Evolutionary conservation across 2,329 filamentous ascomycete genomes (phyloP), one percentile per base, ranked within the genome.

Genomic region (Phoma sp.): DNA sequence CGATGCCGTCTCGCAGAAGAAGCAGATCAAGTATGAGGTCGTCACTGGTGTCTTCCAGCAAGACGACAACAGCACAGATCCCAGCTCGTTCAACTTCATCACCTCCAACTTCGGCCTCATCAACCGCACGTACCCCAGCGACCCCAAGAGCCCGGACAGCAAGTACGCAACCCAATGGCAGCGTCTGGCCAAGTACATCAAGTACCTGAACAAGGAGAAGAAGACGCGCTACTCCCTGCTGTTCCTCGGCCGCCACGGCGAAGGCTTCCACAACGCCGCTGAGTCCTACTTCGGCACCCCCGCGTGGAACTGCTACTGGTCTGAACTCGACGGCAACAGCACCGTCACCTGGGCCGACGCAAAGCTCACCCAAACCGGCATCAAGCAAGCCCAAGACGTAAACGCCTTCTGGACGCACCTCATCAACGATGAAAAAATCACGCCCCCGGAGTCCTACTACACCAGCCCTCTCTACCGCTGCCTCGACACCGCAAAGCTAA

Each of bases 271-370:
- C 71, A 88, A 88, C 64, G 83, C 84, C 6, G 87, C 87, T 12
- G 85, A 90, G 72, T 77, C 78, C 23, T 87, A 80, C 69, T 90
- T 88, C 61, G 87, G 87, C 39, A 90, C 87, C 0, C 82, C 84
- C 1, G 84, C 84, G 2, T 90, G 87, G 88, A 87, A 90, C 74
- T 82, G 85, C 71, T 89, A 90, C 76, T 91, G 86, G 86, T 81
- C 83, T 4, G 78, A 84, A 55, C 78, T 81, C 1, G 82, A 88
- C 29, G 87, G 88, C 58, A 88, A 90, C 65, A 81, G 77, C 38
- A 89, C 86, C 2, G 75, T 78, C 1, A 76, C 75, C 23, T 91
- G 88, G 88, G 78, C 82, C 2, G 88, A 90, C 61, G 80, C 88
- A 1, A 78, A 82, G 11, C 79, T 91, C 36, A 90, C 87, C 0